Evolutionary conservation across 164 flowering plant genomes (phyloP).

Genomic region (Stephania yunnanensis): DNA sequence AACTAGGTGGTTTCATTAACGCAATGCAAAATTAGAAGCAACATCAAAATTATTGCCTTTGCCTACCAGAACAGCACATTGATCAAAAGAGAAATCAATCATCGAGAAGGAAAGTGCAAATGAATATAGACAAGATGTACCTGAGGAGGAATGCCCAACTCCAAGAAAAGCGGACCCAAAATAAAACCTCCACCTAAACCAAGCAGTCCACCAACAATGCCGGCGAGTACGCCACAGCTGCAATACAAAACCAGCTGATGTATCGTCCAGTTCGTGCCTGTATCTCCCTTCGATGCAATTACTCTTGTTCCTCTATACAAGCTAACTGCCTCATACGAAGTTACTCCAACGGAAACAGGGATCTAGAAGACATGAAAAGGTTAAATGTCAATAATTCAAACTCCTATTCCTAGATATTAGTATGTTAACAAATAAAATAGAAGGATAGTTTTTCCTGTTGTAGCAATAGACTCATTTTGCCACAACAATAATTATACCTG

Average conservation of each 20-base stretch:
- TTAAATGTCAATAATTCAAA: not conserved
- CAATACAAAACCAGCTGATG: slow-evolving; percentile 62
- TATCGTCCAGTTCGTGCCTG: slow-evolving; percentile 40
- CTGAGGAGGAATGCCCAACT: slow-evolving; percentile 95
- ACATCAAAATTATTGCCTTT: not conserved
- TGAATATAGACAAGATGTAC: slow-evolving; percentile 25
- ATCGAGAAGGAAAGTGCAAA: not conserved
- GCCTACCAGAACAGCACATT: not conserved
- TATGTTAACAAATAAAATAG: not conserved
- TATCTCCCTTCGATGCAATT: slow-evolving; percentile 66
- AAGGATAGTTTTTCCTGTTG: not conserved
- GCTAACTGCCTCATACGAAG: slow-evolving; percentile 59
- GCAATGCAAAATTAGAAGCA: not conserved
- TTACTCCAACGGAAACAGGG: slow-evolving; percentile 81
- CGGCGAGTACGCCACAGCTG: slow-evolving; percentile 63
- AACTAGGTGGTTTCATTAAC: not conserved
- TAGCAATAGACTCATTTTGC: not conserved
- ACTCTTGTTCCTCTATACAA: slow-evolving; percentile 60
- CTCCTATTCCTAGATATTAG: not conserved
- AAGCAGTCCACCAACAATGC: slow-evolving; percentile 89
- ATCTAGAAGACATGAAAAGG: slow-evolving; percentile 35
- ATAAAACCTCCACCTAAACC: slow-evolving; percentile 94
- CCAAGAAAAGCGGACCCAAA: slow-evolving; percentile 91
- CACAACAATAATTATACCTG: slow-evolving; percentile 43
- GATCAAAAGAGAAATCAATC: not conserved